Conservation (phyloP, 768 basidiomycete species). For the Suillus subaureus region DNA sequence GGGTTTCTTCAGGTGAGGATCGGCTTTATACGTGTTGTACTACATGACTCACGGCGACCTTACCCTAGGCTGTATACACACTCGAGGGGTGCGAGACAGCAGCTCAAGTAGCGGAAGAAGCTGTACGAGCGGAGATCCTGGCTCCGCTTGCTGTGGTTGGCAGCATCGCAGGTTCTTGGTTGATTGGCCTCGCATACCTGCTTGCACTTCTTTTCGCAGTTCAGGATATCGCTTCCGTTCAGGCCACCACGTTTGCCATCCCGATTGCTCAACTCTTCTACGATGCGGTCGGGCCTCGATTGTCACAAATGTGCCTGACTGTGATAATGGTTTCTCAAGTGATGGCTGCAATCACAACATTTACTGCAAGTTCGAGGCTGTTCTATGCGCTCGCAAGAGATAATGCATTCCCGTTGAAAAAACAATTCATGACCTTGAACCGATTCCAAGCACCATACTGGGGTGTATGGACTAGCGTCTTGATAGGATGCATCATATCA, state of each 20-base stretch:
- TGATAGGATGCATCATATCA: constrained; percentile 55
- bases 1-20: constrained; percentile 50
- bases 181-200: constrained; percentile 59
- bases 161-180: constrained; percentile 57
- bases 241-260: constrained; percentile 53
- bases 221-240: constrained; percentile 52
- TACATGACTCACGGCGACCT: neutral
- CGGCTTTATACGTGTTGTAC: neutral
- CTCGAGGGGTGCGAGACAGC: constrained; percentile 65
- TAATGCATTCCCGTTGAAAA: constrained; percentile 50
- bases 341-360: constrained; percentile 59
- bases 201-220: constrained; percentile 60
- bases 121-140: constrained; percentile 54
- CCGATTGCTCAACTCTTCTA: constrained; percentile 61
- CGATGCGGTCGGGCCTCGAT: constrained; percentile 50
- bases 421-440: constrained; percentile 51
- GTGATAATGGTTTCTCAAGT: constrained; percentile 53
- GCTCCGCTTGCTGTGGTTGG: constrained; percentile 60
- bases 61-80: constrained; percentile 53
- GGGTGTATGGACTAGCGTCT: constrained; percentile 57
- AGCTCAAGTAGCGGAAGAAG: constrained; percentile 66
- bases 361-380: constrained; percentile 57
- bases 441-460: constrained; percentile 54
- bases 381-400: constrained; percentile 61
- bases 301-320: constrained; percentile 53